Evolutionary conservation across 2,329 filamentous ascomycete species (phyloP).

Genomic region (Colletotrichum cordylinicola): DNA sequence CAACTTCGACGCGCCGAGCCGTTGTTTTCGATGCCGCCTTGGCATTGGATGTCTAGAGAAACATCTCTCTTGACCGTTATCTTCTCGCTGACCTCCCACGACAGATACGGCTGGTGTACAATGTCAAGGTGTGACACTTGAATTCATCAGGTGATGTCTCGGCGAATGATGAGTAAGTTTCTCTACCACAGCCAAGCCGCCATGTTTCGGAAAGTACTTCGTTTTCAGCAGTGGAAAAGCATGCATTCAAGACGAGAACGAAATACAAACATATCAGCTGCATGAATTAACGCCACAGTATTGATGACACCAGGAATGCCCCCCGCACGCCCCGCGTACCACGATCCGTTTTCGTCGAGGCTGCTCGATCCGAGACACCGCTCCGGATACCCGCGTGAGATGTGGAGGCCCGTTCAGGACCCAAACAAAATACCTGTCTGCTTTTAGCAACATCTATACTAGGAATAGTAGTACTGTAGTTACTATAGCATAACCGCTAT

Average conservation of each 20-base stretch:
- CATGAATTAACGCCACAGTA: not conserved
- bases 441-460: not conserved
- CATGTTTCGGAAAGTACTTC: not conserved
- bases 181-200: not conserved
- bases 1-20: not conserved
- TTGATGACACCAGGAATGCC: not conserved
- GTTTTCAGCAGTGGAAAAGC: not conserved
- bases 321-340: not conserved
- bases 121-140: not conserved
- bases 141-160: not conserved
- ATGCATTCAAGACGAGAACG: not conserved
- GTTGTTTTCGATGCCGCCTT: not conserved
- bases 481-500: no score
- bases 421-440: not conserved
- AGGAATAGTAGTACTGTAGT: no score
- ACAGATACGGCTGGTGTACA: not conserved
- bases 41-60: not conserved
- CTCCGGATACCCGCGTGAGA: not conserved
- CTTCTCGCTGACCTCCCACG: fast-evolving
- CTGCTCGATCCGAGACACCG: not conserved
- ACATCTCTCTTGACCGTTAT: not conserved
- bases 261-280: not conserved
- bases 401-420: not conserved
- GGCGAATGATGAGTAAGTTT: not conserved
- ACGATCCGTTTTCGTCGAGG: not conserved